Evolutionary conservation across 2,329 filamentous ascomycete genomes (phyloP), one percentile per base, ranked within the genome.

Genomic region (Calonectria hawksworthii): DNA sequence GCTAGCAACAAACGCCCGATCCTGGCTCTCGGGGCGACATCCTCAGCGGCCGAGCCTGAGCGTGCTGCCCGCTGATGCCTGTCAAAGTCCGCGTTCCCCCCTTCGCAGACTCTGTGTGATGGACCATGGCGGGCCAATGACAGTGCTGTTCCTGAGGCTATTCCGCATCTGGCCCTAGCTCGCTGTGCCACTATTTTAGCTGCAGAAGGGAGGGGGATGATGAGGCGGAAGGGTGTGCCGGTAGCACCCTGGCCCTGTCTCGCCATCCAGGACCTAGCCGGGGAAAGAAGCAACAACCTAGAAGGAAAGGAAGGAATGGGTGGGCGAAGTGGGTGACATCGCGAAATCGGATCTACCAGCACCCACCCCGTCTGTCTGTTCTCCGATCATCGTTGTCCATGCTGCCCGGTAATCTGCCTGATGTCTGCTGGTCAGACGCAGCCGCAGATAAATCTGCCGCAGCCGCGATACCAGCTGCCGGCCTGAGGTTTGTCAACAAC

Each of bases 111-210:
- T 65, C 65, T 50, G 56, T 28, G 56, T 52, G 61, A 50, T 44
- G 44, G 65, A 38, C 70, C 82, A 84, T 83, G 83, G 85, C 83
- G 82, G 54, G 59, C 86, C 86, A 88, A 88, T 87, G 75, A 82
- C n/a, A 78, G 38, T 23, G 41, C 76, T 82, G 85, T 86, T 75
- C 85, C 84, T 87, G 85, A 76, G 80, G 81, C 86, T 85, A 84
- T 80, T 68, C 84, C 81, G 8, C 66, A 75, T 79, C 7, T 34
- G 47, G 69, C 18, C 47, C 47, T 74, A 61, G 72, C 30, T 50
- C 61, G 54, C 52, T 64, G 68, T 50, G 32, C 67, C 71, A 74
- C 64, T 56, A 54, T 59, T 74, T 70, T 77, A 74, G 72, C 68
- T 75, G 69, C 74, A 77, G 68, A 28, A 41, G 28, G 44, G 30